Evolutionary conservation across 495 filamentous ascomycete species (phyloP).

Genomic region (Stereocaulon alpinum): DNA sequence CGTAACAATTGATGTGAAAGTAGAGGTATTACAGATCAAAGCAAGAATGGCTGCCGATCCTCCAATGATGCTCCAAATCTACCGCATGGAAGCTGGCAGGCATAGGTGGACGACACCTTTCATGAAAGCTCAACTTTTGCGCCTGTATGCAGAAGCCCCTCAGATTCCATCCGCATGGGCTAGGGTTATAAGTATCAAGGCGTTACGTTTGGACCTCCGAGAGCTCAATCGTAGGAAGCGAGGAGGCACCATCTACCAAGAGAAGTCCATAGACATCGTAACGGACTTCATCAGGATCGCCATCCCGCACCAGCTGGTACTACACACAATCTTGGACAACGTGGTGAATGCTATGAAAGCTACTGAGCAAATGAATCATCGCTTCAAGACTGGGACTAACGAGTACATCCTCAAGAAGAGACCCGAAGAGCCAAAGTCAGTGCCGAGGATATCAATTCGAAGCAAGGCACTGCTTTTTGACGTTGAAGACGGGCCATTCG

Average conservation of each 20-base stretch:
- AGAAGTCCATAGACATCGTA: conserved; percentile 74
- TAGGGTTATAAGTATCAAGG: conserved; percentile 71
- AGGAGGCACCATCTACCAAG: conserved; percentile 49
- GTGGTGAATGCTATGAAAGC: conserved; percentile 80
- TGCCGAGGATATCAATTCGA: conserved; percentile 74
- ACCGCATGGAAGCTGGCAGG: conserved; percentile 64
- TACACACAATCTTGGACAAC: conserved; percentile 89
- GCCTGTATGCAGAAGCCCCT: conserved; percentile 79
- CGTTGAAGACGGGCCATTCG: conserved; percentile 91
- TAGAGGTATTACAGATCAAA: conserved; percentile 75
- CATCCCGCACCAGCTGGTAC: conserved; percentile 87
- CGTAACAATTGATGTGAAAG: conserved; percentile 70
- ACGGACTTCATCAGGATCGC: conserved; percentile 78
- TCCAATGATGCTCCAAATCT: conserved; percentile 79
- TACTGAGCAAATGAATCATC: conserved; percentile 77
- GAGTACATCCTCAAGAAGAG: conserved; percentile 77
- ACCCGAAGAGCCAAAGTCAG: conserved; percentile 71
- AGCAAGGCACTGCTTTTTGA: conserved; percentile 77
- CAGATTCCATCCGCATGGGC: conserved; percentile 75
- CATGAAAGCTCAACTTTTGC: conserved; percentile 58
- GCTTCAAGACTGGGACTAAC: conserved; percentile 74
- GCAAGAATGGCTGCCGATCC: conserved; percentile 79
- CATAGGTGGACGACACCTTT: conserved; percentile 82
- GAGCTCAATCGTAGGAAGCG: conserved; percentile 55
- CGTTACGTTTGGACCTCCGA: conserved; percentile 66